Evolutionary conservation across 306 rosid species (phyloP), one percentile per base, ranked within the genome.

Genomic region (Glycine latifolia): DNA sequence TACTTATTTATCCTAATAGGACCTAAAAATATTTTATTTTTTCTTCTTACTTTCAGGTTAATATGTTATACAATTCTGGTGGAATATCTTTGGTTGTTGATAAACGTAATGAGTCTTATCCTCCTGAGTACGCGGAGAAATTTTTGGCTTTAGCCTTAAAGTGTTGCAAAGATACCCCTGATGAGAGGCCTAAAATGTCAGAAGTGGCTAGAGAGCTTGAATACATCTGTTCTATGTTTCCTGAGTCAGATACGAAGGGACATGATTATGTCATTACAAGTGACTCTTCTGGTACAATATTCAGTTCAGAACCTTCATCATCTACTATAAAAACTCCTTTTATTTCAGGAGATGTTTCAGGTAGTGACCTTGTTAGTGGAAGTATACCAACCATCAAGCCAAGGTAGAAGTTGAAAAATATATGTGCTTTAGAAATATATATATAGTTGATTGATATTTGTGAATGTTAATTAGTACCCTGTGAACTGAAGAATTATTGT

Each of bases 121-220:
- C 97, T 37, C 72, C 88, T 10, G 92, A 92, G 50, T 84, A 84
- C 44, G 86, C 85, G 65, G 91, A 88, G 77, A 92, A 60, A 79
- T 84, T 96, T 61, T 62, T 90, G 73, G 70, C 77, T 50, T 75
- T 93, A 74, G 94, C 97, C 47, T 85, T 96, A 12, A 91, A 79
- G 83, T 96, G 97, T 70, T 93, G 98, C 90, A 83, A 87, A 71
- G 91, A 96, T 4, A 84, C 74, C 13, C 88, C 99, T n/a, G 91
- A 93, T 71, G 89, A 85, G 13, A 66, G 99, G 49, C 98, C 99
- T 46, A 93, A 92, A 63, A 93, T 93, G 97, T 81, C 83, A 4
- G 92, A 93, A 78, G 97, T 96, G 9, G 97, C 89, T 50, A 87
- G 97, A 46, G 94, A 88, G 79, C 97, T 96, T 0, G 98, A 96